phyloP scores from a whole-genome alignment of 2,329 filamentous ascomycete genomes.

The Colletotrichum liriopes region DNA sequence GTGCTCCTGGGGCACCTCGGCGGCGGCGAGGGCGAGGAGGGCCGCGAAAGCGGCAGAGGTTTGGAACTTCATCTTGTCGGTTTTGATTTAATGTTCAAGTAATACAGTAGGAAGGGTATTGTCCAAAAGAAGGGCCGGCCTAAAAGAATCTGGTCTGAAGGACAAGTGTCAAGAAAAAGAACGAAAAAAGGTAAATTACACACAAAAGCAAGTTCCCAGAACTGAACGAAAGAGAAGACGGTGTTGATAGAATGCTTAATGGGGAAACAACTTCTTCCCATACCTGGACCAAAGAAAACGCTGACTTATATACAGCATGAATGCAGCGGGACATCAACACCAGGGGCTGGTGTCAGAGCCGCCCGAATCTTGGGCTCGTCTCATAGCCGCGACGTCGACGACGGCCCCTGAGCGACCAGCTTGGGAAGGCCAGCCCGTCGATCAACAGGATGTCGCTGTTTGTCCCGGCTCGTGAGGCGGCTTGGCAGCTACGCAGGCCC shows the following conservation, averaged over 20 bases:
- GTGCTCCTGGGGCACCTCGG: conserved; percentile 71
- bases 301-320: conserved; percentile 35
- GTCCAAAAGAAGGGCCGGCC: conserved; percentile 45
- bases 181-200: conserved; percentile 25
- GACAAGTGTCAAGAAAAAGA: conserved; percentile 26
- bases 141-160: conserved; percentile 32
- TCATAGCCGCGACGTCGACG: conserved; percentile 20
- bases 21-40: conserved; percentile 34
- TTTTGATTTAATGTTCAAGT: neutral
- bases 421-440: conserved; percentile 19
- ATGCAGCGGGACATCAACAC: neutral
- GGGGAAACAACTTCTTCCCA: neutral
- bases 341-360: neutral
- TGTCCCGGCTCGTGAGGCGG: conserved; percentile 18
- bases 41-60: conserved; percentile 37
- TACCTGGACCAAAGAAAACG: neutral
- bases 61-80: conserved; percentile 41
- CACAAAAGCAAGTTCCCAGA: conserved; percentile 43
- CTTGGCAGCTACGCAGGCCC: conserved; percentile 21
- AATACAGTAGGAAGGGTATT: neutral
- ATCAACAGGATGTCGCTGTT: conserved; percentile 14
- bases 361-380: conserved; percentile 25
- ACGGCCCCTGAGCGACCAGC: conserved; percentile 13
- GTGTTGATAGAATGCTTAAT: conserved; percentile 30
- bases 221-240: conserved; percentile 43